Evolutionary conservation across 331 rosid genomes (phyloP).

Genomic region (Quercus tomentella): DNA sequence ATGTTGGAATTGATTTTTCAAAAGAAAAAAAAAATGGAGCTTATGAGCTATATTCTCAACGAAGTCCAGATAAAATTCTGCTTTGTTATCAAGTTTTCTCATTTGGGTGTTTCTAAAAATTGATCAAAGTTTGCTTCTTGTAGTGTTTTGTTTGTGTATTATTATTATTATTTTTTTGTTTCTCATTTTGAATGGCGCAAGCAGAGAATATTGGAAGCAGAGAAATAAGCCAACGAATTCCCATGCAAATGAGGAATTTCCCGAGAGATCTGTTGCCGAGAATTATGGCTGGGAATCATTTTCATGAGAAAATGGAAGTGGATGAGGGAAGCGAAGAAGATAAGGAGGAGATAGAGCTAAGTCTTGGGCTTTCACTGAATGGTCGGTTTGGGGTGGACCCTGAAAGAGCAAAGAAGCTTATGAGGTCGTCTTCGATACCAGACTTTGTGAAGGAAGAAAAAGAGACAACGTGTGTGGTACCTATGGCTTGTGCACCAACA

Average conservation of each 20-base stretch:
- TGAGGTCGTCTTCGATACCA: slow-evolving; percentile 49
- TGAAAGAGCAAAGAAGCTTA: slow-evolving; percentile 31
- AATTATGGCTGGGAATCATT: slow-evolving; percentile 21
- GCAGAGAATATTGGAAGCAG: slow-evolving; percentile 24
- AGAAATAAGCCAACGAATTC: slow-evolving; percentile 2
- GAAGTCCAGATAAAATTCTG: neutral
- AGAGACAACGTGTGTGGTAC: neutral
- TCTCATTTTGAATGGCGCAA: slow-evolving; percentile 28
- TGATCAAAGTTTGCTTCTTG: neutral
- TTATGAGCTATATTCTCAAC: neutral
- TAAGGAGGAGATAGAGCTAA: slow-evolving; percentile 48
- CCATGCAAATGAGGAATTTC: slow-evolving; percentile 17
- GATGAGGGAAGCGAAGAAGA: slow-evolving; percentile 14
- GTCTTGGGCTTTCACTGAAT: slow-evolving; percentile 64
- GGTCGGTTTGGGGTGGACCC: slow-evolving; percentile 84
- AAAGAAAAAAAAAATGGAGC: neutral
- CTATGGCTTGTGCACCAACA: neutral
- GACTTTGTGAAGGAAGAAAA: slow-evolving; percentile 32
- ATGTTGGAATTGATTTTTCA: neutral
- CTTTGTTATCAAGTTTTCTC: neutral
- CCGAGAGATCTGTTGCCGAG: slow-evolving; percentile 41
- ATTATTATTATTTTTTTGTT: neutral
- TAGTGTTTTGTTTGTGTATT: neutral
- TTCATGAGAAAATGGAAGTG: slow-evolving; percentile 11
- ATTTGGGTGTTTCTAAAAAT: slow-evolving; percentile 8